Evolutionary conservation across 2,329 filamentous ascomycete genomes (phyloP).

Genomic region (Tolypocladium paradoxum): DNA sequence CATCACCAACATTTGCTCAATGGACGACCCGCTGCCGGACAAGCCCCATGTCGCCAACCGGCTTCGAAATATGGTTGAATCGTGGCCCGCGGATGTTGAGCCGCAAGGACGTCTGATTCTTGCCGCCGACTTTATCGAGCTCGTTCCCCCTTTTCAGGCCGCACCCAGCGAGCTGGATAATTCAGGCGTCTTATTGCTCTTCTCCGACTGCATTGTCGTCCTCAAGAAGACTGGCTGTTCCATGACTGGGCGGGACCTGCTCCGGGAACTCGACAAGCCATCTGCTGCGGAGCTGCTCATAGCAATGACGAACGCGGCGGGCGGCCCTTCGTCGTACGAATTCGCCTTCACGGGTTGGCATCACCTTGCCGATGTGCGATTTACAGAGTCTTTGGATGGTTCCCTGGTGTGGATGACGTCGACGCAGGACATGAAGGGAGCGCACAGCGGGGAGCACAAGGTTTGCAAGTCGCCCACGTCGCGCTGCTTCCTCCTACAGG

Average conservation of each 20-base stretch:
- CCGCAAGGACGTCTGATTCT: slow-evolving; percentile 70
- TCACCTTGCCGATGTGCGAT: slow-evolving; percentile 56
- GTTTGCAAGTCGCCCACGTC: slow-evolving; percentile 42
- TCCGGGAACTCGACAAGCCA: slow-evolving; percentile 78
- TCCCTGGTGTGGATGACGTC: slow-evolving; percentile 59
- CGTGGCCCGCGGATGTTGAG: slow-evolving; percentile 63
- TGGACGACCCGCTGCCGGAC: slow-evolving; percentile 62
- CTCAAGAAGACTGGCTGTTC: slow-evolving; percentile 58
- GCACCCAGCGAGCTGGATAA: slow-evolving; percentile 32
- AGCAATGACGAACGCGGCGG: slow-evolving; percentile 52
- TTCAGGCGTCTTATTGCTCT: slow-evolving; percentile 68
- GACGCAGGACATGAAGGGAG: slow-evolving; percentile 47
- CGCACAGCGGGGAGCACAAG: slow-evolving; percentile 30
- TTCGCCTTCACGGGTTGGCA: slow-evolving; percentile 68
- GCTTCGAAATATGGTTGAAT: slow-evolving; percentile 64
- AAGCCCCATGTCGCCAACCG: slow-evolving; percentile 65
- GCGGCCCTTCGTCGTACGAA: slow-evolving; percentile 53
- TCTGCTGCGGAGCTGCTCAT: slow-evolving; percentile 52
- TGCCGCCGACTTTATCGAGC: slow-evolving; percentile 69
- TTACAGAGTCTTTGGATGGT: slow-evolving; percentile 59
- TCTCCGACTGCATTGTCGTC: slow-evolving; percentile 70
- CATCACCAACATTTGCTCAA: slow-evolving; percentile 91
- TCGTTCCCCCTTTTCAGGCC: slow-evolving; percentile 57
- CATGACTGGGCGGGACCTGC: slow-evolving; percentile 62
- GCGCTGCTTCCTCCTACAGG: slow-evolving; percentile 61